A percentile compares a stretch with the other conserved stretches of the same genome.
These are phyloP conservation scores for Lathyrus sativus DNA, from an alignment of 306 rosid species.

Conservation along the genomic window DNA sequence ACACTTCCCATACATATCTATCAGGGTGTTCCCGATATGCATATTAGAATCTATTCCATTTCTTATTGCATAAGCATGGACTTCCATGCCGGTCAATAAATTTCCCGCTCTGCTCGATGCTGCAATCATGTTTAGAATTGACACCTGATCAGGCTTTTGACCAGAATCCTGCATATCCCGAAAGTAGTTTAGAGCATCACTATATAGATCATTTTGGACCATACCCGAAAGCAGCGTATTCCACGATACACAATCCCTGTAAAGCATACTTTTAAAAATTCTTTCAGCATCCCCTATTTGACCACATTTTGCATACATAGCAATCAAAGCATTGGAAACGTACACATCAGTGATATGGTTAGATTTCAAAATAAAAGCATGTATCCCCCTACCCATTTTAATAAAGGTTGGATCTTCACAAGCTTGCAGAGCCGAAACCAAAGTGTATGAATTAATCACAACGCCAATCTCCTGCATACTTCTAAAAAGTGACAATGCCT, in stretches of 20 bases:
- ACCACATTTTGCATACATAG: conserved; percentile 68
- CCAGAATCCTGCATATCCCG: conserved; percentile 48
- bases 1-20: conserved; percentile 76
- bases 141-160: conserved; percentile 60
- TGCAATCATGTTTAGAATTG: conserved; percentile 55
- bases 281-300: conserved; percentile 48
- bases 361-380: conserved; percentile 56
- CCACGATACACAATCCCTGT: conserved; percentile 67
- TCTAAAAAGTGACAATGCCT: conserved; percentile 56
- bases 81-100: conserved; percentile 60
- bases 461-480: conserved; percentile 54
- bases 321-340: conserved; percentile 70
- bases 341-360: conserved; percentile 48
- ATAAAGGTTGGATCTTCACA: conserved; percentile 53
- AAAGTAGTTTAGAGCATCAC: conserved; percentile 55
- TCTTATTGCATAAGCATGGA: conserved; percentile 66
- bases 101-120: conserved; percentile 62
- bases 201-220: conserved; percentile 56
- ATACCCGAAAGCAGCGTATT: conserved; percentile 71
- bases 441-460: conserved; percentile 54
- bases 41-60: conserved; percentile 56
- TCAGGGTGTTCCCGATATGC: conserved; percentile 63
- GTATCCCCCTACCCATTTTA: conserved; percentile 65
- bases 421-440: conserved; percentile 71
- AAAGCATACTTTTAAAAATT: conserved; percentile 48